Conservation (phyloP, 352 stramenopile species). For the Phytophthora cryptogea region DNA sequence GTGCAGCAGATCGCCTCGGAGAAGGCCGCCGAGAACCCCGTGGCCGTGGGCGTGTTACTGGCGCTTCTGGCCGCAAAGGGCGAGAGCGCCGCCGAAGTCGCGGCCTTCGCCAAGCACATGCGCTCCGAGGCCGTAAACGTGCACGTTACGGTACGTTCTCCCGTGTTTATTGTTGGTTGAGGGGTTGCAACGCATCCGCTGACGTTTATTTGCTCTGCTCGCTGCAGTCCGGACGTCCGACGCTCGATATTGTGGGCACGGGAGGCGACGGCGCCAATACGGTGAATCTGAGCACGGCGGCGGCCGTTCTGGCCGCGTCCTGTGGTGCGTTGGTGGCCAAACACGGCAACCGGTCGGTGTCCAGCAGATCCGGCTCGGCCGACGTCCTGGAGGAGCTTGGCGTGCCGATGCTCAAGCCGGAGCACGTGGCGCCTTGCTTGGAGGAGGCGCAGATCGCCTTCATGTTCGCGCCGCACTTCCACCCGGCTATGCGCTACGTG, state of each 20-base stretch:
- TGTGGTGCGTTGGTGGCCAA: conserved; percentile 96
- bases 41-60: conserved; percentile 92
- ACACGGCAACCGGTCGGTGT: conserved; percentile 97
- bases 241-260: conserved; percentile 99
- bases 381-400: conserved; percentile 98
- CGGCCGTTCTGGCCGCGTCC: conserved; percentile 94
- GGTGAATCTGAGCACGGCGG: conserved; percentile 98
- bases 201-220: conserved; percentile 13
- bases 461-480: conserved; percentile 97
- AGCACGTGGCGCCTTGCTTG: conserved; percentile 93
- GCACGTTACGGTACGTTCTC: conserved; percentile 38
- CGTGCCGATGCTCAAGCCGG: conserved; percentile 93
- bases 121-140: conserved; percentile 92
- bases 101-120: conserved; percentile 97
- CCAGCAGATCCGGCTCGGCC: conserved; percentile 93
- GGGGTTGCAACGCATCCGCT: conserved; percentile 1
- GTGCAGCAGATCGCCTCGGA: conserved; percentile 80
- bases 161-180: background rate
- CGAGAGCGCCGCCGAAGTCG: conserved; percentile 95
- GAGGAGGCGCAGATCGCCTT: conserved; percentile 94
- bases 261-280: conserved; percentile 98
- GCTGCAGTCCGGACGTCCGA: conserved; percentile 58
- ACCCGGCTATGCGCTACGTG: conserved; percentile 96
- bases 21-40: conserved; percentile 55
- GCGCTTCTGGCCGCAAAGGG: conserved; percentile 94